Percentiles rank a stretch among this genome's conserved stretches.
phyloP scores from a whole-genome alignment of 345 rosid species.

The Dovyalis caffra region DNA sequence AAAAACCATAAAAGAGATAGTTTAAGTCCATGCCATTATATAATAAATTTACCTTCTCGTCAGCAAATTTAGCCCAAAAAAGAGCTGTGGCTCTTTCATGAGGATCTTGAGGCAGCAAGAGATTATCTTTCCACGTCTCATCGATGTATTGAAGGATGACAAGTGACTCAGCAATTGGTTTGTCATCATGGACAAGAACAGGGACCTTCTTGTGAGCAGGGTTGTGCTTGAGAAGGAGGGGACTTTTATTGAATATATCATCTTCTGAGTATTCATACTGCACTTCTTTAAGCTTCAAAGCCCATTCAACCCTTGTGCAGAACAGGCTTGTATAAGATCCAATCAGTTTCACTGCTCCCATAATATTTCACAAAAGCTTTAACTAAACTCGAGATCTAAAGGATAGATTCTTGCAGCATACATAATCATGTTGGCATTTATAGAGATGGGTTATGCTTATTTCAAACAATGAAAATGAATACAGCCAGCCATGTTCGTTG shows the following conservation, averaged over 20 bases:
- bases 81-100: conserved; percentile 8
- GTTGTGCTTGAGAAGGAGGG: conserved; percentile 6
- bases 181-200: conserved; percentile 8
- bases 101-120: conserved; percentile 13
- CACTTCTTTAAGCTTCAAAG: conserved; percentile 16
- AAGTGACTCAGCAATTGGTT: conserved; percentile 14
- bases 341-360: conserved; percentile 13
- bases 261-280: conserved; percentile 16
- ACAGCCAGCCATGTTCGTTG: background rate
- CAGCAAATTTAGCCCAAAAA: conserved; percentile 18
- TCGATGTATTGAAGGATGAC: conserved; percentile 18
- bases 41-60: conserved; percentile 12
- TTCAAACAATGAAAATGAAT: background rate
- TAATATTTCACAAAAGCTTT: background rate
- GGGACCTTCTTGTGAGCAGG: conserved; percentile 25
- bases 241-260: conserved; percentile 7
- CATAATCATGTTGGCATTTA: background rate
- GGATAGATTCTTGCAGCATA: background rate
- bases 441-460: background rate
- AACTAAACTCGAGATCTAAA: background rate
- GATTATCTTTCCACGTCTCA: background rate
- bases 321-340: conserved; percentile 7
- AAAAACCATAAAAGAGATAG: too few relatives aligned
- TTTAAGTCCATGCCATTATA: background rate
- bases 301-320: conserved; percentile 20